Conservation (phyloP, 164 flowering plant genomes). For the Pachysandra terminalis region DNA sequence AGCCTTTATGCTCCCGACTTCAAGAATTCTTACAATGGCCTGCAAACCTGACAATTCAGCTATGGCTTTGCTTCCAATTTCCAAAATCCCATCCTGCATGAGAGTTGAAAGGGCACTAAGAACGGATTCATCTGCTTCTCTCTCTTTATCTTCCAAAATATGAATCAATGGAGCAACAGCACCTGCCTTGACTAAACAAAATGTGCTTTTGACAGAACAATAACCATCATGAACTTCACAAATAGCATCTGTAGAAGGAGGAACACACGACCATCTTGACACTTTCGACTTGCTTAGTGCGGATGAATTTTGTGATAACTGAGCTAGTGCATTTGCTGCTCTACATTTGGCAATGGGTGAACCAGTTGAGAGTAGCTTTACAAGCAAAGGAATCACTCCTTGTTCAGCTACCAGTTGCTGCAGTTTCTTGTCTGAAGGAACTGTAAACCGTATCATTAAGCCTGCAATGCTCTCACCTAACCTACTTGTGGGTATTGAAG, state of each 20-base stretch:
- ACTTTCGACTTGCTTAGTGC: constrained; percentile 40
- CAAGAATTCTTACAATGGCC: constrained; percentile 47
- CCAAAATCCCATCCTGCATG: constrained; percentile 65
- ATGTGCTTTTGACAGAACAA: constrained; percentile 58
- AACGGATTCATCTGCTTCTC: constrained; percentile 76
- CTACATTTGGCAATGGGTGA: constrained; percentile 45
- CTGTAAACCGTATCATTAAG: constrained; percentile 56
- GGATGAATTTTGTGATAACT: constrained; percentile 62
- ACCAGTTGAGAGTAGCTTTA: constrained; percentile 57
- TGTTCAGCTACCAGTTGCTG: constrained; percentile 55
- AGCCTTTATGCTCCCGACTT: constrained; percentile 47
- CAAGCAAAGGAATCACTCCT: constrained; percentile 59
- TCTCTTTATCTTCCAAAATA: constrained; percentile 50
- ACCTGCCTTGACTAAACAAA: constrained; percentile 74
- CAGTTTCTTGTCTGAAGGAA: constrained; percentile 62
- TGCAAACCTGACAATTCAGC: constrained; percentile 44
- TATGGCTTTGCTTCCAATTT: constrained; percentile 52
- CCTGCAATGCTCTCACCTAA: constrained; percentile 53
- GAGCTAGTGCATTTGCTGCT: constrained; percentile 71
- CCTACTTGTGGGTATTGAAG: constrained; percentile 18
- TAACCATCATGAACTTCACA: constrained; percentile 72
- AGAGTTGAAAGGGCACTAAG: constrained; percentile 67
- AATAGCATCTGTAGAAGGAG: constrained; percentile 39
- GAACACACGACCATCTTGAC: constrained; percentile 60
- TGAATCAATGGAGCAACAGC: constrained; percentile 55